Base-by-base conservation (phyloP, 805 yeast genomes). In the Isabelozyma heimii region DNA sequence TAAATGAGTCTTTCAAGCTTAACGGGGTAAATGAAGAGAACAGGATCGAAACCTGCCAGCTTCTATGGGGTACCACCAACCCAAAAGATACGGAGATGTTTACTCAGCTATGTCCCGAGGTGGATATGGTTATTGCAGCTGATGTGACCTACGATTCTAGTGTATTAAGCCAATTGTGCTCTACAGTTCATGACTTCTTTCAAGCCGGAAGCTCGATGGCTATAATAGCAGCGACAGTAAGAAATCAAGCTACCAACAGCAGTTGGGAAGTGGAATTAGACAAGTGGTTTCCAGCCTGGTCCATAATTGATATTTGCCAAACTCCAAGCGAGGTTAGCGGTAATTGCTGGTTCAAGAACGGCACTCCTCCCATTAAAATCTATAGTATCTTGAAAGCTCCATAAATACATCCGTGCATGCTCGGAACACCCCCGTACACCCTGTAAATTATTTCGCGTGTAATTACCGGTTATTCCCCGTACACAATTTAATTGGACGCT, bases 71-170 rank as follows among this genome's bases (percentile, higher is more conserved):
- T 79, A 48, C 63, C 16, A 53, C 58, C n/a, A 55, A 53, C 41
- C 47, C 45, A 4, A 20, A 16, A 4, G 75, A 79, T 1, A 68
- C 68, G 37, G 47, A 57, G 4, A 80, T 76, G 42, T 57, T 59
- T 8, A 57, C 77, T 1, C 80, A 80, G 2, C 59, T 41, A 3
- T 52, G 53, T 2, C 61, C 65, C 0, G 55, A 50, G 9, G 64
- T 73, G 3, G 83, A 84, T 56, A 63, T 84, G 1, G 68, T 90
- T 0, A 59, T 89, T 3, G 97, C 91, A 0, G 94, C 97, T 0
- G 98, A 91, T 65, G 89, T 91, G 12, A 89, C 97, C 0, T 91
- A 88, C 65, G 97, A 91, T 59, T 62, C 82, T 2, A 68, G 77
- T 3, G 73, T 83, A 2, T 73, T 89, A 16, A 82, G 83, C 0